Evolutionary conservation across 129 eudicot species (phyloP), one percentile per base, ranked within the genome.

Genomic region (Logfia minima): DNA sequence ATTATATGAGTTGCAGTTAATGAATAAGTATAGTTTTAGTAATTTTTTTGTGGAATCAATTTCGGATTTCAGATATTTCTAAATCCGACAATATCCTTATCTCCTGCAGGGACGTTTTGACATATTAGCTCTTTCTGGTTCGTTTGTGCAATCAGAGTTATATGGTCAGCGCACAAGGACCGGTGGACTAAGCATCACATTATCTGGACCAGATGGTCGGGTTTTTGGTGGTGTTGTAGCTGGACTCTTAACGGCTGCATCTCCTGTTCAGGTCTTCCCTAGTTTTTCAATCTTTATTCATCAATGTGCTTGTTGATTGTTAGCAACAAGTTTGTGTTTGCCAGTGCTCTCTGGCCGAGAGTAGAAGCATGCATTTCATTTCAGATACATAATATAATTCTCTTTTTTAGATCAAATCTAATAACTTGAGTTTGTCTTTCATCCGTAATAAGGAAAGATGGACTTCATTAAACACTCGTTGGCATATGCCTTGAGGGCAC

Each of bases 51-150:
- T 4, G 13, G 52, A 58, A 37, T 35, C 41, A 22, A 2, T 6
- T 73, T 59, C 4, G 35, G 63, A 48, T 28, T 41, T 62, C 62
- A 17, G 45, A 74, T 39, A 17, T 9, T 41, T 75, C n/a, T 17
- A 17, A 55, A 26, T 35, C 60, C 39, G 59, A 78, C 41, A 29
- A 7, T 60, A 14, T 70, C 17, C 34, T 51, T 48, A 70, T 31
- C 56, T 77, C 23, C 6, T 89, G 84, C 88, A 92, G 98, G 98
- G 98, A 51, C 90, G 91, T 13, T 92, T 87, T 79, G 91, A 92
- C 76, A 84, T 89, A 43, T 77, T 92, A 82, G 87, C 98, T 28
- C 96, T 92, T 41, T 89, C 96, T 16, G 98, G 98, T 29, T 92
- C 98, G 37, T 92, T 92, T 79, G 81, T 87, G 82, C 83, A 86